Evolutionary conservation across 805 yeast genomes (phyloP).

Genomic region (Monosporozyma unispora): DNA sequence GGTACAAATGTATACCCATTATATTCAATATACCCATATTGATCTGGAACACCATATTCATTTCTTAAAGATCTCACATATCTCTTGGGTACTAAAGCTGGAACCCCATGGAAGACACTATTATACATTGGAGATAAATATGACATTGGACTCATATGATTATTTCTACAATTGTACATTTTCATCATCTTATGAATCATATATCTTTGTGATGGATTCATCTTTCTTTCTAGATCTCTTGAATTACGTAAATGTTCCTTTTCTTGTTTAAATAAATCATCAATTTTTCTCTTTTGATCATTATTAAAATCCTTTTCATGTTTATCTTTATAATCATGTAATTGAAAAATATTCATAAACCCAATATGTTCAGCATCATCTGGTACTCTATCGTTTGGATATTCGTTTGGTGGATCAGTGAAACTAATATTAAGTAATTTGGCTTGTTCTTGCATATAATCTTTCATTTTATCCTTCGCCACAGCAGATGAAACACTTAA

Average conservation of each 20-base stretch:
- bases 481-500: constrained; percentile 37
- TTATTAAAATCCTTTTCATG: constrained; percentile 9
- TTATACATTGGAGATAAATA: constrained; percentile 47
- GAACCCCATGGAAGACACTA: constrained; percentile 49
- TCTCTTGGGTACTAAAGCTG: constrained; percentile 47
- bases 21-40: constrained; percentile 29
- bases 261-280: constrained; percentile 10
- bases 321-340: constrained; percentile 8
- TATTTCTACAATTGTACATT: constrained; percentile 49
- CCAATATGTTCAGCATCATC: constrained; percentile 7
- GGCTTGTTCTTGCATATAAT: constrained; percentile 1
- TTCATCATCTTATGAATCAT: constrained; percentile 25
- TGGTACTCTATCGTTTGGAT: background rate
- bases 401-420: background rate
- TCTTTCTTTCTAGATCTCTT: constrained; percentile 11
- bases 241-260: background rate
- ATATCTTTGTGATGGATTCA: constrained; percentile 29
- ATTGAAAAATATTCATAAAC: constrained; percentile 5
- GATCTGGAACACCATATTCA: constrained; percentile 40
- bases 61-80: constrained; percentile 33
- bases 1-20: constrained; percentile 40
- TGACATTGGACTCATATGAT: constrained; percentile 42
- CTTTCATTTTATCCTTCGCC: constrained; percentile 5
- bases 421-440: background rate
- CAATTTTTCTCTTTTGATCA: constrained; percentile 6